Base-by-base conservation (phyloP, 495 filamentous ascomycete genomes). In the Xylaria venustula region DNA sequence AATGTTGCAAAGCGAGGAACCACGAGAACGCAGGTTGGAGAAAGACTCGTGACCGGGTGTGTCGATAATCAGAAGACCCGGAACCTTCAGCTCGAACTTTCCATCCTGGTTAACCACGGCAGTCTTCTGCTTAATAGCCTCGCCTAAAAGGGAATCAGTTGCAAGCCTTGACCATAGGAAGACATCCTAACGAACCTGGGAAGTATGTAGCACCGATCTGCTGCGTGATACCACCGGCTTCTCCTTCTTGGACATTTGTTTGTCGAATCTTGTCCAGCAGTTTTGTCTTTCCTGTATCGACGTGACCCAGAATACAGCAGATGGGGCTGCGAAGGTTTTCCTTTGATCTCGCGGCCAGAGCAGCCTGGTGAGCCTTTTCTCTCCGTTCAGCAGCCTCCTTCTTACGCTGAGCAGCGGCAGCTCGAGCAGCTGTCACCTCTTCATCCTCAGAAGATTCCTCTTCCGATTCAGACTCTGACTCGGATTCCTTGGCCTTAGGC, bases 141-240 rank as follows among this genome's bases (percentile, higher is more conserved):
- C 94, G 55, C 93, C 91, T 60, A 14, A 47, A 12, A 25, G 17
- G 41, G 12, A 26, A 41, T 60, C 45, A 60, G 57, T 45, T 17
- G 26, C 15, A 34, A 11, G 30, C 17, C 9, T 1, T 7, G 17
- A 26, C 7, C 17, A 3, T 22, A 12, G 11, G 7, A 36, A 7
- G 36, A 12, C 7, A 15, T 26, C 8, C 4, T 17, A 19, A 60
- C 57, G 20, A 52, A 60, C 57, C 57, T 19, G 95, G 95, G 85
- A 99, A 99, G 78, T 98, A 99, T 15, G 95, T 99, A 45, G 95
- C 95, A 86, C 95, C 95, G 72, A 99, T 99, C 77, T 99, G 95
- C 78, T 99, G 95, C 15, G 95, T 99, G 68, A 99, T 99, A 88
- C 95, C 95, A 79, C 95, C 95, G 40, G 95, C 95, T 87, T 99